phyloP scores from a whole-genome alignment of 805 yeast species.

The Cyberlindnera samutprakarnensis region DNA sequence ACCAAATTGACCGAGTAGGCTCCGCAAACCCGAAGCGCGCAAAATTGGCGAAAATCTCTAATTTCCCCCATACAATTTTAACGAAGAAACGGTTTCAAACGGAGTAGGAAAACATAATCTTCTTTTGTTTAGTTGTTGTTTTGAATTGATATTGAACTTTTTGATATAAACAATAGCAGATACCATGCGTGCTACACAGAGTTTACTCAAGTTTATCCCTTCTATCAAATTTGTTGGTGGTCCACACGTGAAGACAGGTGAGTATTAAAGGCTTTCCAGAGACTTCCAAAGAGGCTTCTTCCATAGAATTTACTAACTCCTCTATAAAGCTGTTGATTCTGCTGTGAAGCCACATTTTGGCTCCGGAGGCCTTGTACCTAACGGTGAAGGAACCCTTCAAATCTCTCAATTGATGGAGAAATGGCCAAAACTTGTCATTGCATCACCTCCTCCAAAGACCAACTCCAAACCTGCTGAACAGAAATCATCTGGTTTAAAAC shows the following conservation, averaged over 20 bases:
- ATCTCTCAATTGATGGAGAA: conserved; percentile 18
- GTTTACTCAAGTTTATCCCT: conserved; percentile 34
- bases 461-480: conserved; percentile 37
- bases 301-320: conserved; percentile 32
- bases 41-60: no score
- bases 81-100: no score
- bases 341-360: conserved; percentile 32
- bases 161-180: no score
- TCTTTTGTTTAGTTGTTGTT: no score
- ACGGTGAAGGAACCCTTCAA: conserved; percentile 19
- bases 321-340: conserved; percentile 30
- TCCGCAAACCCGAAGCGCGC: no score
- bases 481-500: not conserved
- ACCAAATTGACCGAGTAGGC: no score
- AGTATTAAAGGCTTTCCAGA: no score
- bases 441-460: conserved; percentile 8
- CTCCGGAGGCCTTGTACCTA: conserved; percentile 38
- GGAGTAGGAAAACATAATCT: no score
- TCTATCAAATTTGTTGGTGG: conserved; percentile 85
- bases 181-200: conserved; percentile 27
- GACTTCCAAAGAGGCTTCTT: no score
- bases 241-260: no score
- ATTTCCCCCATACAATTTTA: no score
- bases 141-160: no score
- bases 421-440: conserved; percentile 17